Percentiles rank a stretch among this genome's conserved stretches.
phyloP scores from a whole-genome alignment of 495 filamentous ascomycete genomes.

The Penicillium silybi region DNA sequence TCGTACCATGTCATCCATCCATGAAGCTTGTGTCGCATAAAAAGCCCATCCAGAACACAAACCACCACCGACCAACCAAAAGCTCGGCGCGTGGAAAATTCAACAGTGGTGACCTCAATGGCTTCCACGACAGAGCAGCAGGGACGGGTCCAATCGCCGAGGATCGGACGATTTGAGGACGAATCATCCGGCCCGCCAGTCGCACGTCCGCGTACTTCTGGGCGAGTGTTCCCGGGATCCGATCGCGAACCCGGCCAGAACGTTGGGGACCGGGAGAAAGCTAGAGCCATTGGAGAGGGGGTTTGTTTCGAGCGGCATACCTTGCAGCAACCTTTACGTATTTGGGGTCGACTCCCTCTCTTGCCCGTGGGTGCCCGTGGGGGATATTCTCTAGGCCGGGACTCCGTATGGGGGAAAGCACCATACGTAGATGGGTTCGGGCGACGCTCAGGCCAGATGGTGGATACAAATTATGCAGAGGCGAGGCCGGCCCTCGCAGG shows the following conservation, averaged over 20 bases:
- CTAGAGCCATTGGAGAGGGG: neutral
- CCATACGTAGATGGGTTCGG: slow-evolving; percentile 4
- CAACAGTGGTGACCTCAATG: slow-evolving; percentile 1
- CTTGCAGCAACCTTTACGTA: neutral
- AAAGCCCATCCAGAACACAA: neutral
- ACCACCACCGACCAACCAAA: neutral
- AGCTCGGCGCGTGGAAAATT: slow-evolving; percentile 2
- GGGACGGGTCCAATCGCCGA: slow-evolving; percentile 15
- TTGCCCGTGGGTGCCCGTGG: neutral
- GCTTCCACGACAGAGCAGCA: slow-evolving; percentile 1
- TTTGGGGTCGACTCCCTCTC: neutral
- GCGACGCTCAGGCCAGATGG: slow-evolving; percentile 21
- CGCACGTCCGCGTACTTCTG: slow-evolving; percentile 11
- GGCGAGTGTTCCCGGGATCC: slow-evolving; percentile 1
- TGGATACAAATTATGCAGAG: slow-evolving; percentile 15
- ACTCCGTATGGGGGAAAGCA: neutral
- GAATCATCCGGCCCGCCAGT: slow-evolving; percentile 15
- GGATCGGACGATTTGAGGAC: slow-evolving; percentile 12
- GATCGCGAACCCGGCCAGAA: slow-evolving; percentile 19
- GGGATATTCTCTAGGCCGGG: neutral
- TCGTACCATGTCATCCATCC: neutral
- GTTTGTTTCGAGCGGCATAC: neutral
- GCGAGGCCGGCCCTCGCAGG: slow-evolving; percentile 8
- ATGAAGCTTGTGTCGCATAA: neutral
- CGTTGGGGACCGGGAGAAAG: neutral